phyloP scores from a whole-genome alignment of 2,329 filamentous ascomycete species.

The Talaromyces albobiverticillius region DNA sequence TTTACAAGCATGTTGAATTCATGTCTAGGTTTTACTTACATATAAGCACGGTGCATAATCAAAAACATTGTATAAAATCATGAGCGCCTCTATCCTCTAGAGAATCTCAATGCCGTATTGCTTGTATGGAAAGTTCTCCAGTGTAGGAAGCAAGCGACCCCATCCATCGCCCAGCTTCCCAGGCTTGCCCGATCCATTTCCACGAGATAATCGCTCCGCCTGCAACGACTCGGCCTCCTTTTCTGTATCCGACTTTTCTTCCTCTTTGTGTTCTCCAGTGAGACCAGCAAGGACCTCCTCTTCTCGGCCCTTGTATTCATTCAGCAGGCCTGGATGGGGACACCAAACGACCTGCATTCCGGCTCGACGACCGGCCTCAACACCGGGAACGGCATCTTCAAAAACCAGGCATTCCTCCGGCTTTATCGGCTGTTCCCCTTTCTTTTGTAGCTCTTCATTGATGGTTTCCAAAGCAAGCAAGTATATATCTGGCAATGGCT shows the following conservation, averaged over 20 bases:
- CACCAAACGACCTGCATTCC: slow-evolving; percentile 95
- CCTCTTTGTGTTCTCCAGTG: slow-evolving; percentile 66
- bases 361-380: slow-evolving; percentile 84
- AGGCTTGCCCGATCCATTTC: slow-evolving; percentile 43
- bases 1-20: not conserved
- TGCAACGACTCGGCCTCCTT: slow-evolving; percentile 40
- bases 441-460: slow-evolving; percentile 65
- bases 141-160: slow-evolving; percentile 50
- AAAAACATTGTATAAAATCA: too few species aligned
- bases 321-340: slow-evolving; percentile 74
- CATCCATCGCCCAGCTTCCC: slow-evolving; percentile 61
- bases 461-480: slow-evolving; percentile 79
- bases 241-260: slow-evolving; percentile 41
- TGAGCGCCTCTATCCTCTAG: slow-evolving; percentile 12
- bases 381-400: slow-evolving; percentile 89
- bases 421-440: slow-evolving; percentile 60
- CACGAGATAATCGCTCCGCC: slow-evolving; percentile 25
- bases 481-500: slow-evolving; percentile 94
- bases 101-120: slow-evolving; percentile 54
- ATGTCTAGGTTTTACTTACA: not conserved
- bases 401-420: slow-evolving; percentile 94
- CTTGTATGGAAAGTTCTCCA: slow-evolving; percentile 61
- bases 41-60: not conserved
- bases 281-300: slow-evolving; percentile 77
- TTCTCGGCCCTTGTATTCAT: slow-evolving; percentile 74